Evolutionary conservation across 2,329 filamentous ascomycete species (phyloP), one percentile per base, ranked within the genome.

Genomic region (Colletotrichum salicis): DNA sequence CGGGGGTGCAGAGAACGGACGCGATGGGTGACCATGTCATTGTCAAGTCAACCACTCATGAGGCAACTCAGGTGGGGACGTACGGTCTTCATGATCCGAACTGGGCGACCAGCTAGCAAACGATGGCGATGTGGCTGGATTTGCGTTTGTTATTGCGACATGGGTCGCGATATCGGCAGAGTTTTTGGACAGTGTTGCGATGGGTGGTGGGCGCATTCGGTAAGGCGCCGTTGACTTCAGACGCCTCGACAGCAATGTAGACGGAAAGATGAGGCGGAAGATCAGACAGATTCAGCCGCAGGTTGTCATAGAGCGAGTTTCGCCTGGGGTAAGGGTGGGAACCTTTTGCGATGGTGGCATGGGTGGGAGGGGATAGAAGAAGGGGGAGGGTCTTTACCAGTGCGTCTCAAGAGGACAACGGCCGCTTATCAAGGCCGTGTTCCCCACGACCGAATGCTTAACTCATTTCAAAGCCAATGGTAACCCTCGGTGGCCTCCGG

Each of bases 221-320:
- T 22, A 35, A 13, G 35, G 45, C 55, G n/a, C 52, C 29, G 45
- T 52, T 13, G n/a, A 58, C 41, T 48, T 56, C 64, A 59, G 65
- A 41, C 59, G 45, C 29, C 22, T 11, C 41, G 41, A 31, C 45
- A 35, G 27, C 54, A 35, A 55, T 52, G 65, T 48, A 33, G 31
- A 64, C 11, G 48, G 59, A 55, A 62, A 61, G 56, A 62, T 62
- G 67, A 72, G 67, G 61, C 62, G 61, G 70, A 71, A 71, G 67
- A 72, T 72, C 70, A 72, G 56, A 72, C 70, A 72, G 19, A 71
- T n/a, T 22, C 56, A 67, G 70, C 70, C 67, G 61, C 70, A 71
- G 61, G 24, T 69, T 64, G 65, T 69, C 45, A 48, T 69, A 31
- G 22, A 59, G 48, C 57, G 12, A 22, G 70, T 72, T 72, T 72